Base-by-base conservation (phyloP, 331 rosid genomes). In the Ulmus americana region DNA sequence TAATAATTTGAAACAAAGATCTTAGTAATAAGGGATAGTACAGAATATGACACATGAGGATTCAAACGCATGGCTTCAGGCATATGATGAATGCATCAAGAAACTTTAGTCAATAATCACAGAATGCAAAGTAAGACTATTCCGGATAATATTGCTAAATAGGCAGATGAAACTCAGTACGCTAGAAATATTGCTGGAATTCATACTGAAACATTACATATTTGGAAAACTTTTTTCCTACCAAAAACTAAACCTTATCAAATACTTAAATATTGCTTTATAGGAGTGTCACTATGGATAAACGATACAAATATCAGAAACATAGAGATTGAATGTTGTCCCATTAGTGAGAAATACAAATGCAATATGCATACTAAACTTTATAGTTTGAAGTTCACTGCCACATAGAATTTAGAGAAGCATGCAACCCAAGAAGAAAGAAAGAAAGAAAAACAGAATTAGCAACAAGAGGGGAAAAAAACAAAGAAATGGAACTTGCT, bases 61-160 rank as follows among this genome's bases (percentile, higher is more conserved):
- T 61, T 42, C 14, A 57, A 54, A 60, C 16, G 15, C 61, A 39
- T 28, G 62, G 50, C 64, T 68, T 64, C 71, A 56, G 44, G 65
- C 69, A 61, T 54, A 54, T 46, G 67, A 45, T 52, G 14, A 39
- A 39, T 47, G 63, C 41, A 16, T 65, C 58, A 53, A 50, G 45
- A 44, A 59, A 67, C 45, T 55, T 73, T 64, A 48, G 52, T 70
- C 64, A 64, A 64, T 68, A 4, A 55, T 69, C 59, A 71, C 64
- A 73, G 46, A 63, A 68, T 46, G 63, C 38, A 22, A 35, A 15
- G 6, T 42, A 44, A 9, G 10, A 75, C 74, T 59, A 22, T 47
- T 38, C 60, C 52, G 55, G 12, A 60, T 55, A 64, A 63, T 45
- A 20, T 45, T 65, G 6, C 41, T 39, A 11, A 12, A 42, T 16